Percentiles rank a stretch among this genome's conserved stretches.
These are phyloP conservation scores for Dispira parvispora DNA, from an alignment of 192 early-diverging fungal species.

Conservation along the genomic window DNA sequence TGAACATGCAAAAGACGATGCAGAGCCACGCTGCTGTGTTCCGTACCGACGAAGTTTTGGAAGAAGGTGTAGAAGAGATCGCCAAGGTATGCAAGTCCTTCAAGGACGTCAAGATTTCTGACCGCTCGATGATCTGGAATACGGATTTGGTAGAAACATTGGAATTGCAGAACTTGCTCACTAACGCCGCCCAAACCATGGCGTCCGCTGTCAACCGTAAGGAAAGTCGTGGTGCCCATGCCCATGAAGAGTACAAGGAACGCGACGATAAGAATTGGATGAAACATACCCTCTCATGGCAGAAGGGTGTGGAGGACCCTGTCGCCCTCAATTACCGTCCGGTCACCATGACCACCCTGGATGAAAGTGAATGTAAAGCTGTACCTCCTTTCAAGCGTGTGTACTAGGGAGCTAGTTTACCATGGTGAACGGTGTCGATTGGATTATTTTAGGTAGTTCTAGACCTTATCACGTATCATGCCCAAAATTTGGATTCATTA, in stretches of 20 bases:
- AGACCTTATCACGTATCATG: no score
- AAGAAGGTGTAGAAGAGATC: slow-evolving; percentile 81
- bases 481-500: no score
- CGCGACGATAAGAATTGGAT: slow-evolving; percentile 92
- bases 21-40: slow-evolving; percentile 96
- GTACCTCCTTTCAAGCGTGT: slow-evolving; percentile 80
- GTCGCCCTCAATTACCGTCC: slow-evolving; percentile 69
- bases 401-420: slow-evolving; percentile 32
- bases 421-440: no score
- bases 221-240: slow-evolving; percentile 96
- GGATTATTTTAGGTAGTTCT: no score
- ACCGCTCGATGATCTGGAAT: slow-evolving; percentile 96
- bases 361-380: slow-evolving; percentile 82
- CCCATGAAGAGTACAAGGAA: slow-evolving; percentile 81
- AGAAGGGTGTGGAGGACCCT: slow-evolving; percentile 58
- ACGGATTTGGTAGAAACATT: slow-evolving; percentile 91
- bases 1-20: slow-evolving; percentile 98
- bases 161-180: slow-evolving; percentile 95
- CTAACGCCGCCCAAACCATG: slow-evolving; percentile 86
- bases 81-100: slow-evolving; percentile 63
- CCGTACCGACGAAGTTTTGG: slow-evolving; percentile 72
- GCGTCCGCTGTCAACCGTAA: slow-evolving; percentile 78
- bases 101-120: slow-evolving; percentile 70
- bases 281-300: slow-evolving; percentile 96
- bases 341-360: slow-evolving; percentile 69